Conservation (phyloP, 495 filamentous ascomycete species). For the Penicillium verhagenii region DNA sequence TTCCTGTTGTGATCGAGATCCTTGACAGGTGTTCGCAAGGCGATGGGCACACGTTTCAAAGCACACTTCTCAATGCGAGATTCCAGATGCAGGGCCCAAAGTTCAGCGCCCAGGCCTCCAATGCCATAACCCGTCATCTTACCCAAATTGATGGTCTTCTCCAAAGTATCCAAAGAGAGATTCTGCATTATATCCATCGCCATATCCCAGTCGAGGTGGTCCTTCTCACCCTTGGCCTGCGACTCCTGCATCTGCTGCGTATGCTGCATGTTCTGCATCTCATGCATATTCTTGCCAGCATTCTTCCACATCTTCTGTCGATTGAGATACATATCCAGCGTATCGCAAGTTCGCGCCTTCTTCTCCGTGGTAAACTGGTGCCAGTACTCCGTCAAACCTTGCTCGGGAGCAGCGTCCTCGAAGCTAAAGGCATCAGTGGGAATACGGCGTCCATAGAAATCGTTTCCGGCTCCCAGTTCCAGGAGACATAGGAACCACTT, state of each 20-base stretch:
- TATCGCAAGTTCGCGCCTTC: conserved; percentile 13
- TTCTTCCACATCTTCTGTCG: conserved; percentile 1
- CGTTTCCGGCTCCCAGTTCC: conserved; percentile 25
- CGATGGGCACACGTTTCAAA: conserved; percentile 6
- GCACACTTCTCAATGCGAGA: conserved; percentile 7
- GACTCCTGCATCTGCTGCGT: not conserved
- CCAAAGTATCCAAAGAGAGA: conserved; percentile 1
- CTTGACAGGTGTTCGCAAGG: conserved; percentile 3
- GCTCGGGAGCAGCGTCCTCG: conserved; percentile 16
- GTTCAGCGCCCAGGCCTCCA: not conserved
- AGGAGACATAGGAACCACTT: conserved; percentile 50
- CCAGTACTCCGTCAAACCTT: conserved; percentile 20
- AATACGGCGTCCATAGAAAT: not conserved
- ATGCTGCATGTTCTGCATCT: not conserved
- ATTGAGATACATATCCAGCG: conserved; percentile 9
- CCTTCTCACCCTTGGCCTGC: not conserved
- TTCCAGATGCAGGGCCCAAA: conserved; percentile 3
- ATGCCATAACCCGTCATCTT: conserved; percentile 3
- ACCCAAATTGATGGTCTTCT: not conserved
- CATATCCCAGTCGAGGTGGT: not conserved
- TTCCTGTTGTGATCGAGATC: conserved; percentile 9
- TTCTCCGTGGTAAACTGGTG: conserved; percentile 14
- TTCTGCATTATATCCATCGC: conserved; percentile 2
- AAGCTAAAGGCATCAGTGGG: conserved; percentile 18
- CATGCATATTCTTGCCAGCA: not conserved